phyloP scores from a whole-genome alignment of 768 basidiomycete genomes.

The Lactarius hengduanensis region DNA sequence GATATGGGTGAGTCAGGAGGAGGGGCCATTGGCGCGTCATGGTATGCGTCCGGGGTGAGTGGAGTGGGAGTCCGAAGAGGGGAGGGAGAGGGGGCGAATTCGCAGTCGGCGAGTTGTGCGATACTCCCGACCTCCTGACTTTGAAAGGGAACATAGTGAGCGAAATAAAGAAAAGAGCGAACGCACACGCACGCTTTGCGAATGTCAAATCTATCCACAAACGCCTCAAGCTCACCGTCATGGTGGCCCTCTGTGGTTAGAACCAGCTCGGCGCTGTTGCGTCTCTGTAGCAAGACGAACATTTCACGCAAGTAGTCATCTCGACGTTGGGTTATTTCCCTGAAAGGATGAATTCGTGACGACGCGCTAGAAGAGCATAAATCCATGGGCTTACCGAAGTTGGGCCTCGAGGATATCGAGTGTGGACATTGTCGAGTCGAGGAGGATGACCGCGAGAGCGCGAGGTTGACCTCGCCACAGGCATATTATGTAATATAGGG shows the following conservation, averaged over 20 bases:
- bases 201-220: slow-evolving; percentile 58
- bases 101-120: slow-evolving; percentile 30
- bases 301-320: slow-evolving; percentile 72
- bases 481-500: slow-evolving; percentile 21
- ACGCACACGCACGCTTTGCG: slow-evolving; percentile 44
- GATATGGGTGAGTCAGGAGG: slow-evolving; percentile 31
- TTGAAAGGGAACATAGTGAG: slow-evolving; percentile 19
- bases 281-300: slow-evolving; percentile 60
- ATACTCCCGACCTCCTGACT: slow-evolving; percentile 40
- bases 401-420: slow-evolving; percentile 17
- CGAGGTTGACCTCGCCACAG: neutral
- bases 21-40: slow-evolving; percentile 8
- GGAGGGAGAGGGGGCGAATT: slow-evolving; percentile 28
- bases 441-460: neutral
- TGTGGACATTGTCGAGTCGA: slow-evolving; percentile 18
- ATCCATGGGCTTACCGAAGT: slow-evolving; percentile 21
- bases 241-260: slow-evolving; percentile 42
- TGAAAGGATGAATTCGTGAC: slow-evolving; percentile 31
- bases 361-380: neutral
- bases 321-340: slow-evolving; percentile 60
- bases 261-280: slow-evolving; percentile 45
- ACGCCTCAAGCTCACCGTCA: slow-evolving; percentile 44
- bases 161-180: slow-evolving; percentile 5
- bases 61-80: slow-evolving; percentile 18
- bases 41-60: slow-evolving; percentile 9